Evolutionary conservation across 306 rosid genomes (phyloP), one percentile per base, ranked within the genome.

Genomic region (Vigna angularis): DNA sequence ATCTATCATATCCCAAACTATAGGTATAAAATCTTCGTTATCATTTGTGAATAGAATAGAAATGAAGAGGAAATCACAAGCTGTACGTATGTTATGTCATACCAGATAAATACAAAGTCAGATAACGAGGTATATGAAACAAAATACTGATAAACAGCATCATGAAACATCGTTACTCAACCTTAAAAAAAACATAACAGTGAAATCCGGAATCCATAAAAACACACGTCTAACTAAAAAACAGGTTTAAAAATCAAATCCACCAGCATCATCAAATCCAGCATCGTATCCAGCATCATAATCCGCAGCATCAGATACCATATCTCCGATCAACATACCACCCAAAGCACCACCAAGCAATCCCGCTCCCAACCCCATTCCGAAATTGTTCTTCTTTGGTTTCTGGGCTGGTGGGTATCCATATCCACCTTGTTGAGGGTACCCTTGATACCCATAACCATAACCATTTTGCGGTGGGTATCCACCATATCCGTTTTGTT

Each of bases 351-450:
- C 98, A 0, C 98, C 98, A 4, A 85, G 58, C 86, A 94, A 76
- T 32, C 98, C 98, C 14, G 93, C 97, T 53, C 98, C 95, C 72
- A 92, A 18, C 0, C 94, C 96, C 89, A 90, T 80, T 28, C 94
- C 93, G 55, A 87, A 24, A 42, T 89, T 91, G 32, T 73, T 90
- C 83, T 83, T 87, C 81, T 74, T 82, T 44, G 72, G 83, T 32
- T 75, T 78, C 79, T 86, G 91, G 28, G 38, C 79, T 17, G 76
- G 80, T 12, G 80, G 87, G 30, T 88, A 79, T 32, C 88, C 94
- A 36, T 88, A 83, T 5, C 87, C 86, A 4, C 59, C 44, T n/a
- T 58, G 85, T 9, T 72, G 65, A 0, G 81, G 83, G n/a, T 78
- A 73, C 1, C 57, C 57, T 9, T 72, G 86, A n/a, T 78, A 73